phyloP scores from a whole-genome alignment of 2,329 filamentous ascomycete genomes.

The Akanthomyces uredinophilus region DNA sequence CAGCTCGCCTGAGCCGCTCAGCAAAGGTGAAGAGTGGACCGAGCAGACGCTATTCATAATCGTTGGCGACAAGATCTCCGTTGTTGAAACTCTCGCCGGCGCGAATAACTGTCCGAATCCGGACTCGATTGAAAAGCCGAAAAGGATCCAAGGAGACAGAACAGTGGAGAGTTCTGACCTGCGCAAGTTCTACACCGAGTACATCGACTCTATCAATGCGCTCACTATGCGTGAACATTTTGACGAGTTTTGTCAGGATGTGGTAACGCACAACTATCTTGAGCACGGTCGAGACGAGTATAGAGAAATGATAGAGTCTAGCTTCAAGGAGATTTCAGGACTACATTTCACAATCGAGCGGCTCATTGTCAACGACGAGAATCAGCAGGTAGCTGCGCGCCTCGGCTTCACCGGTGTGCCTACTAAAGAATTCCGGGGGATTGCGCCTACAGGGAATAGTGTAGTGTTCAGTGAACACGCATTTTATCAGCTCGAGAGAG shows the following conservation, averaged over 20 bases:
- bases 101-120: background rate
- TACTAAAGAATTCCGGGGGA: constrained; percentile 23
- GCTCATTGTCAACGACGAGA: constrained; percentile 26
- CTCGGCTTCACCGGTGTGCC: constrained; percentile 29
- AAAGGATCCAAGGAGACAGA: background rate
- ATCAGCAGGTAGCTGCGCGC: constrained; percentile 28
- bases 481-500: constrained; percentile 29
- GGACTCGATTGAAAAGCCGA: too few species aligned
- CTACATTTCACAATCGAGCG: constrained; percentile 24
- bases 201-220: constrained; percentile 30
- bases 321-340: constrained; percentile 25
- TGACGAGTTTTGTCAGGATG: constrained; percentile 23
- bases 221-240: constrained; percentile 23
- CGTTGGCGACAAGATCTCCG: background rate
- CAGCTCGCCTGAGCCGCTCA: background rate
- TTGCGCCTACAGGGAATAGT: constrained; percentile 23
- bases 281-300: constrained; percentile 23
- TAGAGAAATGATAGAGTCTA: constrained; percentile 24
- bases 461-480: constrained; percentile 30
- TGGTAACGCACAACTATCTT: constrained; percentile 27
- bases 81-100: background rate
- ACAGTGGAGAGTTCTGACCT: background rate
- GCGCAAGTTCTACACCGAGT: constrained; percentile 23
- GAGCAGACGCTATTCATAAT: background rate
- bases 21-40: background rate